Conservation (phyloP, 805 yeast species). For the Hanseniaspora jakobsenii region DNA sequence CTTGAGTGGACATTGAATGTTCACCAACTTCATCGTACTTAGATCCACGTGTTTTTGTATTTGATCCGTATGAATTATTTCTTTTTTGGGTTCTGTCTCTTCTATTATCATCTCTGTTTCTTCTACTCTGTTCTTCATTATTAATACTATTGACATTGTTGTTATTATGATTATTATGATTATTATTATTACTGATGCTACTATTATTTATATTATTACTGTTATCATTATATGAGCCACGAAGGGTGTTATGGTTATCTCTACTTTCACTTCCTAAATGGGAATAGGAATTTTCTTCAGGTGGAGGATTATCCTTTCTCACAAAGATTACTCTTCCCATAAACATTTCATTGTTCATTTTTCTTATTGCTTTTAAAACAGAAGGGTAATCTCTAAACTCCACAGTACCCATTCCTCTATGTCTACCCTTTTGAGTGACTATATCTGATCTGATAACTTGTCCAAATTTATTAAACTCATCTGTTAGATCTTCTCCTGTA, state of each 20-base stretch:
- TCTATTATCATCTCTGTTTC: neutral
- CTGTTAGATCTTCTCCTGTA: constrained; percentile 48
- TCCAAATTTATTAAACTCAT: constrained; percentile 48
- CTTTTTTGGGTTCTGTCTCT: constrained; percentile 19
- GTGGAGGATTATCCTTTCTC: constrained; percentile 84
- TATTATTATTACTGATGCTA: neutral
- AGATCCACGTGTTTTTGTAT: constrained; percentile 16
- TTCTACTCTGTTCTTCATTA: neutral
- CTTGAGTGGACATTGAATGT: constrained; percentile 17
- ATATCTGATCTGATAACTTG: constrained; percentile 72
- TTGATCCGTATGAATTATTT: constrained; percentile 17
- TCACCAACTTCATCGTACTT: constrained; percentile 13
- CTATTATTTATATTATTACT: constrained; percentile 15
- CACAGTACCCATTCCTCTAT: constrained; percentile 85
- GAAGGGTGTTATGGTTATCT: constrained; percentile 19
- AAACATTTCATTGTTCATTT: constrained; percentile 52
- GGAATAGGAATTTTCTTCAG: too few relatives aligned
- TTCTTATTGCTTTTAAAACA: constrained; percentile 58
- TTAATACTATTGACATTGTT: constrained; percentile 1
- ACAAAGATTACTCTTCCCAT: constrained; percentile 74
- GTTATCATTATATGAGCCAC: constrained; percentile 20
- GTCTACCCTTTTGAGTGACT: constrained; percentile 62
- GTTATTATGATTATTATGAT: neutral
- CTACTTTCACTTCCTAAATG: constrained; percentile 18
- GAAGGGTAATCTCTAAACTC: constrained; percentile 57